Base-by-base conservation (phyloP, 768 basidiomycete genomes). In the Lactarius pseudohatsudake region DNA sequence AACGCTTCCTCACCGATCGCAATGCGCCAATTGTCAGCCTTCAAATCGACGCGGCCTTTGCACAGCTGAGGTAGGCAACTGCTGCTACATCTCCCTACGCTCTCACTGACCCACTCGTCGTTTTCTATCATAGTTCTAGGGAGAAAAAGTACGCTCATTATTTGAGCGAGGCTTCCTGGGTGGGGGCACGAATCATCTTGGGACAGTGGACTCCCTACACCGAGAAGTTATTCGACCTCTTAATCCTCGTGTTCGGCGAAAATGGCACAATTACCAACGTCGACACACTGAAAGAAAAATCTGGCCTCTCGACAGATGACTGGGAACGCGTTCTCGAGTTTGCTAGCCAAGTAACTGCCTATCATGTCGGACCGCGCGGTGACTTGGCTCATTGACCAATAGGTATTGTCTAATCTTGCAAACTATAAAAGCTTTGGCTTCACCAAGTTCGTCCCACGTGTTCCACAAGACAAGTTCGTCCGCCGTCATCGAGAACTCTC, bases 391-490 rank as follows among this genome's bases (percentile, higher is more conserved):
- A 55, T 59, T 40, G 28, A 53, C 43, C 3, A n/a, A 6, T 34
- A 79, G 81, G 82, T 83, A 16, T 71, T 89, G 65, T 84, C 83
- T 74, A 87, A 88, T 73, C 79, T 89, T 40, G 82, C 85, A 28
- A 94, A 94, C 76, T 93, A 87, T 77, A 91, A 85, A 74, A 84
- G 81, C 2, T 95, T 95, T 68, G 93, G 93, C 1, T 90, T 89
- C 72, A 91, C 90, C 53, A 95, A 96, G 78, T 89, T 96, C 70
- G 74, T 93, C 57, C 92, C 94, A 26, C 88, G 94, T 26, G 72
- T 91, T 56, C 72, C 85, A 2, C 72, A 80, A 28, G 81, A 79
- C 18, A 86, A 84, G 71, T 93, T 96, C 72, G 83, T n/a, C 81
- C 47, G 80, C 79, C 7, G 85, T 90, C 40, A 80, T 94, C 20